Conservation (phyloP, 257 asterid species). For the Paraleonurus japonicus region DNA sequence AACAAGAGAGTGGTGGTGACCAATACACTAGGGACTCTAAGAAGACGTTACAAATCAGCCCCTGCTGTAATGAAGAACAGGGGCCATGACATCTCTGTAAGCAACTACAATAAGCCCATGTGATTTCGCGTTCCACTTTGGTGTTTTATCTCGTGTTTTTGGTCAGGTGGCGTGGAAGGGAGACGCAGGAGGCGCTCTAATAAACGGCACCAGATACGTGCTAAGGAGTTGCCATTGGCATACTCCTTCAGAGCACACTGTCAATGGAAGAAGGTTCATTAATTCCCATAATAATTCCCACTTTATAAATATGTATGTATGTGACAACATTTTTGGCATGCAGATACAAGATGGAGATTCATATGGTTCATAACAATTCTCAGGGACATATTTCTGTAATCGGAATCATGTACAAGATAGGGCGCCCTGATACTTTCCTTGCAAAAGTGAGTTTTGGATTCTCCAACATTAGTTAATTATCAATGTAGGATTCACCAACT, state of each 20-base stretch:
- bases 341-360: slow-evolving; percentile 63
- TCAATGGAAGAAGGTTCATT: slow-evolving; percentile 50
- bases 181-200: slow-evolving; percentile 52
- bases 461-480: neutral
- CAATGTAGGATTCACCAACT: neutral
- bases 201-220: slow-evolving; percentile 43
- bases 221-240: slow-evolving; percentile 75
- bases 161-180: slow-evolving; percentile 61
- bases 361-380: slow-evolving; percentile 59
- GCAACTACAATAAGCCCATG: neutral
- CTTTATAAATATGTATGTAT: neutral
- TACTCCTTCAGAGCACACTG: slow-evolving; percentile 75
- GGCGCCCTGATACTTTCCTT: slow-evolving; percentile 57
- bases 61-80: slow-evolving; percentile 51
- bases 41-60: slow-evolving; percentile 43
- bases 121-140: neutral
- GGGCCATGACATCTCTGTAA: slow-evolving; percentile 69
- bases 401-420: slow-evolving; percentile 55
- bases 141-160: neutral
- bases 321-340: neutral
- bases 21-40: slow-evolving; percentile 29
- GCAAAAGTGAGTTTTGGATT: slow-evolving; percentile 31
- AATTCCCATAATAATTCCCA: too few relatives aligned
- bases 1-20: slow-evolving; percentile 26
- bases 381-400: slow-evolving; percentile 47